Evolutionary conservation across 176 grass and related monocot genomes (phyloP).

Genomic region (Thalia dealbata): DNA sequence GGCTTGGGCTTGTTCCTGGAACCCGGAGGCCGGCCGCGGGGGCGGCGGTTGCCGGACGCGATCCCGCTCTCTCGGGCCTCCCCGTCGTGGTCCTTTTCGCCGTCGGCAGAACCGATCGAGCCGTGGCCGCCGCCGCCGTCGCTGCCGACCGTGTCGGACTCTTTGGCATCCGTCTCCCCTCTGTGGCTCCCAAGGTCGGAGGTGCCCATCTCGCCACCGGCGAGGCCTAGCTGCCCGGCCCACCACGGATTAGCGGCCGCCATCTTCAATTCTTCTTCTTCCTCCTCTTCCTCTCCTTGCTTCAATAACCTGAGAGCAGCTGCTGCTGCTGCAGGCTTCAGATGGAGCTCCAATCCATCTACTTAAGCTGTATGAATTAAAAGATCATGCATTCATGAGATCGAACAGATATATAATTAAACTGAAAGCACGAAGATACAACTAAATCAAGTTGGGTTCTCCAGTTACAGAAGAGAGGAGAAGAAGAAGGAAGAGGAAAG

Average conservation of each 20-base stretch:
- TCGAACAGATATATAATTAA: too few relatives aligned
- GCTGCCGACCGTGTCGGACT: conserved; percentile 17
- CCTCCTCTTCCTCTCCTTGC: background rate
- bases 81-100: conserved; percentile 33
- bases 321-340: too few relatives aligned
- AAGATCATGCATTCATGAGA: too few relatives aligned
- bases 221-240: conserved; percentile 50
- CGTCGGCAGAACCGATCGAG: conserved; percentile 25
- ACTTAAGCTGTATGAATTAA: too few relatives aligned
- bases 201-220: conserved; percentile 42
- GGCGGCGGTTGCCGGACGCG: conserved; percentile 44
- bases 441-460: too few relatives aligned
- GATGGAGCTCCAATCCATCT: too few relatives aligned
- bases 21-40: conserved; percentile 67
- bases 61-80: conserved; percentile 53
- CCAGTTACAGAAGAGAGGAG: too few relatives aligned
- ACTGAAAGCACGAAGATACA: too few relatives aligned
- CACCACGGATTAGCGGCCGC: conserved; percentile 85
- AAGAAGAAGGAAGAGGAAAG: too few relatives aligned
- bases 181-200: conserved; percentile 22
- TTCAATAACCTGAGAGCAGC: too few relatives aligned
- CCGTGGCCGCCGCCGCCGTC: conserved; percentile 4
- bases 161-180: conserved; percentile 7
- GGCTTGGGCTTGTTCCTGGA: conserved; percentile 98
- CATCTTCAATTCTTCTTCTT: conserved; percentile 30